Base-by-base conservation (phyloP, 768 basidiomycete species). In the Atractiella rhizophila region DNA sequence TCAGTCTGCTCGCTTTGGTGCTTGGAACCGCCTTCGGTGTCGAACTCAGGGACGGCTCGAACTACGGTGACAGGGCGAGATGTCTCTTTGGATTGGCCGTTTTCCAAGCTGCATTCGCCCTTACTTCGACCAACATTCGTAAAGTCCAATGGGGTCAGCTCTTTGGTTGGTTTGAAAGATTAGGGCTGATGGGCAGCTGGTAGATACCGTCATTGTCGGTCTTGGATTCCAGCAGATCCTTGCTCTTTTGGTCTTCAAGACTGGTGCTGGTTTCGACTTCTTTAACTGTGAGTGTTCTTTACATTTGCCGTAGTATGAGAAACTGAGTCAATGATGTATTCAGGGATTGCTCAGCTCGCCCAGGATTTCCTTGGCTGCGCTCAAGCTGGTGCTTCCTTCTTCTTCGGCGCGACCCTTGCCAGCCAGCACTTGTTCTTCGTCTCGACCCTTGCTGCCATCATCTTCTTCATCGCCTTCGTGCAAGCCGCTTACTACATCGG, bases 381-480 rank as follows among this genome's bases (percentile, higher is more conserved):
- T 20, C 57, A 68, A 42, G 67, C 64, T 28, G 83, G 80, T 25
- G 76, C 76, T 19, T 62, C 51, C 6, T 85, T 83, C 68, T 83
- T 91, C 66, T 82, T 82, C 56, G 73, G 15, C 51, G 56, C 63
- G 0, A 67, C 73, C 0, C 68, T 68, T 29, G 64, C 74, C 39
- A 45, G 55, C 31, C 74, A 76, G 53, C 67, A 73, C 47, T 83
- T 76, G 76, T 81, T 82, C 64, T 80, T 81, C 52, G 69, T 59
- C 28, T 28, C 45, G 12, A 35, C 44, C 69, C 68, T 83, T 29
- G 53, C 68, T 9, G 68, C 74, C 16, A 76, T 88, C 57, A 80
- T 91, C 54, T 88, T 88, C 67, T 91, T 91, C 66, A 69, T 91
- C 50, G 81, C 83, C 21, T 76, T 80, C 49, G 70, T 85, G 40